Base-by-base conservation (phyloP, 208 protist species). In the Wallacemonas sp. region DNA sequence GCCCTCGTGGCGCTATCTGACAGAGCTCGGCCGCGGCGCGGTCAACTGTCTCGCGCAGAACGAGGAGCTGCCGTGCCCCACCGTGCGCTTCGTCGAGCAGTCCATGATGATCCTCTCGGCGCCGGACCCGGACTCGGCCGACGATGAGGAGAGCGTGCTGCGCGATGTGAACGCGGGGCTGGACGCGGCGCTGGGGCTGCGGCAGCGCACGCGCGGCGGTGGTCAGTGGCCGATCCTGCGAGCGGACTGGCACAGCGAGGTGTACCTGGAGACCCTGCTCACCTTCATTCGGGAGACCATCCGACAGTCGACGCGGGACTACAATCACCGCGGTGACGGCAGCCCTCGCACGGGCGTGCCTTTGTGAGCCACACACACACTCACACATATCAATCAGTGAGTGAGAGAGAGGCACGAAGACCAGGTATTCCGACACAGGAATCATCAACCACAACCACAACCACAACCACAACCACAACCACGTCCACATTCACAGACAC, bases 1-100 rank as follows among this genome's bases (percentile, higher is more conserved):
- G 67, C 66, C 26, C 46, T 67, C 59, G 61, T 38, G 20, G 61
- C 61, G 61, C 29, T 31, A 74, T n/a, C 42, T 84, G 48, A 52
- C 42, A 18, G 72, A 74, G 49, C 73, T 82, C 11, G 14, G 84
- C 8, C 45, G 32, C 22, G 68, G 76, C 14, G 55, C 72, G 8
- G 72, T 74, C 18, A 50, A 66, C 36, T 91, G 84, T 42, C 64
- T 79, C 33, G 72, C 78, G 32, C 87, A 93, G 75, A 72, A 76
- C 48, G 87, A 93, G 57, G 62, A 83, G 33, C 69, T 91, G 49
- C 57, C 67, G 31, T 94, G 84, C 52, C 84, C 85, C 26, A 84
- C 88, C 20, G 25, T 90, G 18, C 42, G 44, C 2, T 87, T 82
- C 32, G 39, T 82, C n/a, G 71, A 90, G 68, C 70, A 80, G 36